phyloP scores from a whole-genome alignment of 2,329 filamentous ascomycete species.

The Trichophyton benhamiae region DNA sequence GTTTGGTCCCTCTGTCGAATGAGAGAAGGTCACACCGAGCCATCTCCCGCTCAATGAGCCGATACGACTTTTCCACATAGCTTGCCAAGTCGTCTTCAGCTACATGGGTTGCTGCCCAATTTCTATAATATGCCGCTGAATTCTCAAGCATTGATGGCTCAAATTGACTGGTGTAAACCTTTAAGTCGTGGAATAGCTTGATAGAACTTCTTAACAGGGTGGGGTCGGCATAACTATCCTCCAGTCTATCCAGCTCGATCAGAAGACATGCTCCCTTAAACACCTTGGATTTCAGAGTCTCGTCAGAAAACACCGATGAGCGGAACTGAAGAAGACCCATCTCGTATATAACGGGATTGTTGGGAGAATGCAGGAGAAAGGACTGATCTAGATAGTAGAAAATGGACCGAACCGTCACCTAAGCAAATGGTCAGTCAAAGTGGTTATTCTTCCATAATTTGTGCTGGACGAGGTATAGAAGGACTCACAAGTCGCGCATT shows the following conservation, averaged over 20 bases:
- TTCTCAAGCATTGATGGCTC: constrained; percentile 60
- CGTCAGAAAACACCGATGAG: constrained; percentile 44
- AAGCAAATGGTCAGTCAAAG: constrained; percentile 2
- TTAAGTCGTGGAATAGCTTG: constrained; percentile 72
- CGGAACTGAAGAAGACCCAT: constrained; percentile 68
- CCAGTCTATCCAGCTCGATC: constrained; percentile 57
- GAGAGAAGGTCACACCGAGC: constrained; percentile 67
- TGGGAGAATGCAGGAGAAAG: constrained; percentile 64
- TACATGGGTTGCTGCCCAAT: constrained; percentile 58
- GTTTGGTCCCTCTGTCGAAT: constrained; percentile 71
- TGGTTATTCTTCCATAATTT: neutral
- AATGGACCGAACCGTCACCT: constrained; percentile 69
- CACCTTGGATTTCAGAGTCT: constrained; percentile 41
- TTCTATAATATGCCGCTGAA: constrained; percentile 55
- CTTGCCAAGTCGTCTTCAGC: constrained; percentile 51
- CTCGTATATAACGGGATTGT: constrained; percentile 62
- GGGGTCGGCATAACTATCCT: constrained; percentile 45
- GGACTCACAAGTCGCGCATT: constrained; percentile 56
- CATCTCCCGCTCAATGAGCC: constrained; percentile 59
- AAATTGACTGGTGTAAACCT: constrained; percentile 66
- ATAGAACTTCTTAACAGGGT: constrained; percentile 61
- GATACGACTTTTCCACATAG: constrained; percentile 61
- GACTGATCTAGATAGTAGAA: constrained; percentile 92
- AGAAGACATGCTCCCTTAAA: constrained; percentile 65
- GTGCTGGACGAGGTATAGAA: constrained; percentile 4